phyloP scores from a whole-genome alignment of 192 early-diverging fungal genomes.

The Backusella luteola region DNA sequence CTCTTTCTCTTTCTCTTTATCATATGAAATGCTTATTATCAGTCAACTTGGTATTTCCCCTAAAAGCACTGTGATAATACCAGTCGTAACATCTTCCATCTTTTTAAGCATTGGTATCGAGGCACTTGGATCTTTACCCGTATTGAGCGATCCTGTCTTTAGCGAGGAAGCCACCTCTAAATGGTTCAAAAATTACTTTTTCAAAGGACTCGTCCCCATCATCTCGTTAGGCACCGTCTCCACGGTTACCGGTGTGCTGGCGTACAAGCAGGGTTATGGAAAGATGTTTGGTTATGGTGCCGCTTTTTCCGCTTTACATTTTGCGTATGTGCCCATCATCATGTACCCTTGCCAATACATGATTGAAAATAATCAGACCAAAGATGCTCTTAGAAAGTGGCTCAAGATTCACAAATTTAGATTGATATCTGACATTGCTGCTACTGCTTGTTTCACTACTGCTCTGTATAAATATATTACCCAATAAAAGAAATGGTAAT shows the following conservation, averaged over 20 bases:
- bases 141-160: neutral
- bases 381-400: neutral
- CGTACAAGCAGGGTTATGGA: neutral
- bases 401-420: neutral
- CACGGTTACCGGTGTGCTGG: neutral
- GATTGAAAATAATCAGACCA: neutral
- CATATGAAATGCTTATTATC: neutral
- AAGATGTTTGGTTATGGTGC: neutral
- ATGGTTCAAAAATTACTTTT: neutral
- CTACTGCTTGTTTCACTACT: neutral
- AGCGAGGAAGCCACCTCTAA: neutral
- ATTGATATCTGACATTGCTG: neutral
- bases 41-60: neutral
- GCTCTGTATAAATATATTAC: neutral
- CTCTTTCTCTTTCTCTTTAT: neutral
- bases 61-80: neutral
- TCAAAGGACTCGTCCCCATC: neutral
- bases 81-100: neutral
- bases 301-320: neutral
- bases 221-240: neutral
- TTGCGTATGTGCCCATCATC: neutral
- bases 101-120: neutral
- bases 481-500: neutral
- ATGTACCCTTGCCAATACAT: neutral
- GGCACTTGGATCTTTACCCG: neutral